Evolutionary conservation across 2,329 filamentous ascomycete species (phyloP), one percentile per base, ranked within the genome.

Genomic region (Aspergillus awamori): DNA sequence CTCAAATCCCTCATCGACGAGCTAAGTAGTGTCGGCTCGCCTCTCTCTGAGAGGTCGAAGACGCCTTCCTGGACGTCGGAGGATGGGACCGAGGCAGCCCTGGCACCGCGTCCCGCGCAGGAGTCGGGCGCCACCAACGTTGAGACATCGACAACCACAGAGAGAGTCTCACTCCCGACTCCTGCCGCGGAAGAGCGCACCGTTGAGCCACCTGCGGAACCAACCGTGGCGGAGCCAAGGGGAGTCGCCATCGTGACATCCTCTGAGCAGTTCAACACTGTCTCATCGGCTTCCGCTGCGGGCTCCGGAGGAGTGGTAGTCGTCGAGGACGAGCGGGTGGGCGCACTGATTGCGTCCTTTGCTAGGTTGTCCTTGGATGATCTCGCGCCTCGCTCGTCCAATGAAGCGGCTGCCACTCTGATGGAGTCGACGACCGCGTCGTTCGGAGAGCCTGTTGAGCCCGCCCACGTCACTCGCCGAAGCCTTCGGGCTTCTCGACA

Each of bases 251-350:
- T 39, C 39, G 41, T 10, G 11, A 41, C 57, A 38, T 41, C 52
- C 30, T 20, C 43, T 53, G 36, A 59, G 54, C 36, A 43, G 33
- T 20, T 36, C 22, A 45, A 57, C 43, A 55, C 36, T 56, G 41
- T 30, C 49, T 54, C 57, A 22, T 58, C 53, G 45, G 41, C 57
- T 55, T 57, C 58, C 43, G 53, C 53, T 62, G 52, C 53, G 61
- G 56, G 52, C 62, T 59, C 59, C 47, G 53, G 56, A 53, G 57
- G 59, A 43, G 49, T 54, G 41, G 45, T 52, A 60, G 49, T 38
- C 45, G 60, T 57, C 51, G 64, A 60, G 58, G 52, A 60, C 53
- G 59, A 56, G 45, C 55, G 53, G 30, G 57, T 64, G 33, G 56
- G 57, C 10, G 38, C 36, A 8, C 52, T 67, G 58, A 26, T 45